Evolutionary conservation across 768 basidiomycete genomes (phyloP).

Genomic region (Termitomyces sp.): DNA sequence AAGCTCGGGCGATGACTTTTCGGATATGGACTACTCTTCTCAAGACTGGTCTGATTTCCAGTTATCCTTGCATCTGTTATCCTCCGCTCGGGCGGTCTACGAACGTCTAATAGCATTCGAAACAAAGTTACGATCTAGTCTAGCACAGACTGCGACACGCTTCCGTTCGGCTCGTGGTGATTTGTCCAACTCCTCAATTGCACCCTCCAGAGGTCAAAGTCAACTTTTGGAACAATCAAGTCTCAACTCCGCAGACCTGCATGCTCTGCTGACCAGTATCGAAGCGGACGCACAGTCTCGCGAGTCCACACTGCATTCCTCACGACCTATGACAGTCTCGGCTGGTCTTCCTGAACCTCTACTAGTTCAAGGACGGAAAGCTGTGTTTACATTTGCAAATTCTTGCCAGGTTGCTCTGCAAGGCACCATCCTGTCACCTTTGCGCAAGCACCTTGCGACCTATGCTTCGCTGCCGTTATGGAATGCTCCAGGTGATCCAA

Average conservation of each 20-base stretch:
- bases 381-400: conserved; percentile 60
- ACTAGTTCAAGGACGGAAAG: conserved; percentile 47
- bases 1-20: conserved; percentile 55
- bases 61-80: conserved; percentile 72
- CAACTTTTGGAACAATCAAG: conserved; percentile 78
- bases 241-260: conserved; percentile 78
- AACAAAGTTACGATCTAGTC: conserved; percentile 50
- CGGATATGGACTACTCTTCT: conserved; percentile 79
- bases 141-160: conserved; percentile 54
- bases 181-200: conserved; percentile 48
- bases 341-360: conserved; percentile 32
- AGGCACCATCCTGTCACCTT: conserved; percentile 77
- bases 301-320: conserved; percentile 20
- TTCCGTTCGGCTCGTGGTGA: conserved; percentile 56
- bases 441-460: conserved; percentile 62
- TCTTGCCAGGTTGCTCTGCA: conserved; percentile 78
- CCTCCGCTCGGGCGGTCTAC: conserved; percentile 68
- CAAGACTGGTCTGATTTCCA: conserved; percentile 92
- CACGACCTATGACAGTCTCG: conserved; percentile 26
- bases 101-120: conserved; percentile 72
- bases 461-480: conserved; percentile 73
- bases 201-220: conserved; percentile 61
- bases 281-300: conserved; percentile 34
- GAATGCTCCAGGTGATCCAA: conserved; percentile 49
- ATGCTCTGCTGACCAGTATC: conserved; percentile 49